Evolutionary conservation across 441 rosid species (phyloP).

Genomic region (Bruguiera hainesii): DNA sequence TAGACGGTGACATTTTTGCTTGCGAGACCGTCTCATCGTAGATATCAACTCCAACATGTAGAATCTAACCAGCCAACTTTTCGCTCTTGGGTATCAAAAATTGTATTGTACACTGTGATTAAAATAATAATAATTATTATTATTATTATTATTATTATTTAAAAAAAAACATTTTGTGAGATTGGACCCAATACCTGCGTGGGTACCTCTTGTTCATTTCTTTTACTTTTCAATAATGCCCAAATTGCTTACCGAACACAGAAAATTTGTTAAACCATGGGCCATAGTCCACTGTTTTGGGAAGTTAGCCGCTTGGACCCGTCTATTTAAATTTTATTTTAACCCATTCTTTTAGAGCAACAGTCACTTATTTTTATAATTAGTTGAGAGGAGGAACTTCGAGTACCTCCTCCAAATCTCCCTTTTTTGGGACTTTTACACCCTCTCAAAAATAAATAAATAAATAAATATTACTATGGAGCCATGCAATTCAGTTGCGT

Average conservation of each 20-base stretch:
- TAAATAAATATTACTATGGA: neutral
- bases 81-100: neutral
- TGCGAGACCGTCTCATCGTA: neutral
- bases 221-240: neutral
- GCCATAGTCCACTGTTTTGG: constrained; percentile 21
- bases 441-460: too few species aligned
- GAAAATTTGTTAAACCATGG: constrained; percentile 3
- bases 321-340: neutral
- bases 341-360: too few species aligned
- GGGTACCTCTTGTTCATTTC: neutral
- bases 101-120: neutral
- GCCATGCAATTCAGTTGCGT: too few species aligned
- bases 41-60: neutral
- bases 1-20: neutral
- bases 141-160: too few species aligned
- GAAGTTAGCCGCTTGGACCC: constrained; percentile 12
- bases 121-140: too few species aligned
- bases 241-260: constrained; percentile 26
- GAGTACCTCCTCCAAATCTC: too few species aligned
- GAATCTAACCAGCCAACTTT: constrained; percentile 8
- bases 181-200: neutral
- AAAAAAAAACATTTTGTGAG: neutral
- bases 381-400: too few species aligned
- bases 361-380: too few species aligned
- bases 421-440: too few species aligned